Percentiles rank a stretch among this genome's conserved stretches.
Conservation (phyloP, 2,329 filamentous ascomycete species). For the Nothophaeocryptopus gaeumannii region DNA sequence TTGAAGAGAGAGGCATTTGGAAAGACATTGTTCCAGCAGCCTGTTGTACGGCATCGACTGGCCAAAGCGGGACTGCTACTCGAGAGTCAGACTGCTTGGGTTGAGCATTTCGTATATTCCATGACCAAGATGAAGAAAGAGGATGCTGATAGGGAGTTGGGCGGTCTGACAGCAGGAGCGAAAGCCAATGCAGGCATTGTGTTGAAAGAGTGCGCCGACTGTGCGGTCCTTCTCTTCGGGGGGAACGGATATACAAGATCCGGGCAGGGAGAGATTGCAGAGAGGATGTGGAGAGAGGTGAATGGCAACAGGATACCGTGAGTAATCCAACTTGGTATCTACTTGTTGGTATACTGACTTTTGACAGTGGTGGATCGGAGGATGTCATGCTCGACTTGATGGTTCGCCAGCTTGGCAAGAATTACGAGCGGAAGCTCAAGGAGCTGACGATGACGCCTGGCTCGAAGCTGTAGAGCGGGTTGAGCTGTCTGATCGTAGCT, state of each 20-base stretch:
- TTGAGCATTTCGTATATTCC: constrained; percentile 68
- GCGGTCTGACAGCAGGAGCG: constrained; percentile 67
- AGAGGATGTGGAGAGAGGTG: constrained; percentile 53
- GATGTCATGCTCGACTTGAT: constrained; percentile 71
- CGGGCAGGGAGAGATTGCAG: constrained; percentile 68
- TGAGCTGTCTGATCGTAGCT: too few species aligned
- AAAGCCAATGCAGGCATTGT: constrained; percentile 73
- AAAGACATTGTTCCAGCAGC: constrained; percentile 68
- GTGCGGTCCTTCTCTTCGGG: constrained; percentile 68
- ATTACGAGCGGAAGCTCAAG: constrained; percentile 60
- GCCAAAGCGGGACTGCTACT: constrained; percentile 67
- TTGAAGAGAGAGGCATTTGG: constrained; percentile 66
- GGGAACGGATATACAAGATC: constrained; percentile 66
- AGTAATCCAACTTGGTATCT: constrained; percentile 4
- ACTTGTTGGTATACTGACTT: constrained; percentile 11
- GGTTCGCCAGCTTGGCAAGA: constrained; percentile 67
- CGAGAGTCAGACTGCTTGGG: constrained; percentile 69
- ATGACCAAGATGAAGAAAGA: constrained; percentile 60
- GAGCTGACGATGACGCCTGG: constrained; percentile 43
- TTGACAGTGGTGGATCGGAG: constrained; percentile 59
- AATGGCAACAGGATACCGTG: constrained; percentile 33
- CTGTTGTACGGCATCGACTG: constrained; percentile 69
- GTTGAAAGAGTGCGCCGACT: constrained; percentile 67
- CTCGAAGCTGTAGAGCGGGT: constrained; percentile 9
- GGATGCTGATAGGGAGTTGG: constrained; percentile 62